Conservation (phyloP, 2,329 filamentous ascomycete genomes). For the Teratosphaeria nubilosa region DNA sequence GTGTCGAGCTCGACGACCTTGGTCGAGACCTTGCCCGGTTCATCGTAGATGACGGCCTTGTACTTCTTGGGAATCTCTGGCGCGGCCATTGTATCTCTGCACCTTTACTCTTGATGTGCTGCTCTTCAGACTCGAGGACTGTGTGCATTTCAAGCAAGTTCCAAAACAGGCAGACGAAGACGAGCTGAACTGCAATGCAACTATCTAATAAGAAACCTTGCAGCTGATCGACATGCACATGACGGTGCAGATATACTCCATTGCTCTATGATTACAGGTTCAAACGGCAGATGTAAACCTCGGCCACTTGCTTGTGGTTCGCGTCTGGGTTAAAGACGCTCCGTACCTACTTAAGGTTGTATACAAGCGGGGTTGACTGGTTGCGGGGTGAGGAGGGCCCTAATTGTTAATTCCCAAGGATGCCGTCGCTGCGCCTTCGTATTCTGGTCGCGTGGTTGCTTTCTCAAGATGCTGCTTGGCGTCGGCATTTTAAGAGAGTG, state of each 20-base stretch:
- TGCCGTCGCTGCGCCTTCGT: not conserved
- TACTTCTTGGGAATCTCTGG: slow-evolving; percentile 45
- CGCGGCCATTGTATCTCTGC: not conserved
- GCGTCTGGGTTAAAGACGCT: not conserved
- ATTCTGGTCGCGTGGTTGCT: not conserved
- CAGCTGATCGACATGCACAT: not conserved
- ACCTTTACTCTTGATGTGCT: not conserved
- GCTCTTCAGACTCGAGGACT: not conserved
- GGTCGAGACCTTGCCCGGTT: slow-evolving; percentile 54
- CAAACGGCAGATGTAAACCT: not conserved
- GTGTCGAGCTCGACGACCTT: slow-evolving; percentile 55
- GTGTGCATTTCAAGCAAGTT: not conserved
- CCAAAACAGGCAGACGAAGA: not conserved
- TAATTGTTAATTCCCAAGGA: too few relatives aligned
- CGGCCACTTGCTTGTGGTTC: not conserved
- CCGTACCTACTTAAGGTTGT: not conserved
- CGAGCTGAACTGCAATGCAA: not conserved
- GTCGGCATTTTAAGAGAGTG: not conserved
- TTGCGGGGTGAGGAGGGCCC: not conserved
- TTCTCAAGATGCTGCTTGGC: not conserved
- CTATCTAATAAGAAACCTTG: too few relatives aligned
- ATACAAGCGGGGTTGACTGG: not conserved
- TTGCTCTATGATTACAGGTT: not conserved
- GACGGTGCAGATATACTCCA: not conserved
- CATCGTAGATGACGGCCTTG: slow-evolving; percentile 55